phyloP scores from a whole-genome alignment of 441 rosid species.

The Francoa sonchifolia region DNA sequence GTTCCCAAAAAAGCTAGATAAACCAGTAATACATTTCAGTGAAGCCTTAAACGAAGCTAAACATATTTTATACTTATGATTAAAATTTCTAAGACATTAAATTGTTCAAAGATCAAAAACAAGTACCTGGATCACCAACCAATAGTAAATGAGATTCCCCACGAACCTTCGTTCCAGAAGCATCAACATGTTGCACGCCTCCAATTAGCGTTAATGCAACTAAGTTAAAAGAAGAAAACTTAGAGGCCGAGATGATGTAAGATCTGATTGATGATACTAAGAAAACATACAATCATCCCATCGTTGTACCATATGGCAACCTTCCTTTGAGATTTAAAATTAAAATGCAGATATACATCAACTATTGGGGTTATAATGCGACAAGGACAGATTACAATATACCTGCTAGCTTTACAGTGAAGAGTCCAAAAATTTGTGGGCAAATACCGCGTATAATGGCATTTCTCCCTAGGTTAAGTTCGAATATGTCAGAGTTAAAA shows the following conservation, averaged over 20 bases:
- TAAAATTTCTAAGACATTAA: not conserved
- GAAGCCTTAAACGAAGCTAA: not conserved
- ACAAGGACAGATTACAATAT: conserved; percentile 3
- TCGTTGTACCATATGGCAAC: too few species aligned
- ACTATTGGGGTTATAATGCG: not conserved
- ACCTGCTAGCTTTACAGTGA: conserved; percentile 99
- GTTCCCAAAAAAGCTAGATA: too few species aligned
- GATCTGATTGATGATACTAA: too few species aligned
- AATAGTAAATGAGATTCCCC: conserved; percentile 98
- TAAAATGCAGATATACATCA: too few species aligned
- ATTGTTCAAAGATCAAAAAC: not conserved
- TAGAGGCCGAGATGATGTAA: too few species aligned
- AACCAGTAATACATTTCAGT: too few species aligned
- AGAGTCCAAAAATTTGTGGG: conserved; percentile 95
- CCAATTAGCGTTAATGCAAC: conserved; percentile 90
- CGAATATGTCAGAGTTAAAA: not conserved
- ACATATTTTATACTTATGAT: not conserved
- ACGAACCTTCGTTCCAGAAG: conserved; percentile 87
- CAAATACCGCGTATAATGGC: conserved; percentile 76
- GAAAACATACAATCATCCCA: too few species aligned
- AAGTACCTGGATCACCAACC: conserved; percentile 91
- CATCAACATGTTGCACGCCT: conserved; percentile 93
- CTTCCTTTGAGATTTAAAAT: too few species aligned
- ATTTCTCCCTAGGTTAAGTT: conserved; percentile 52
- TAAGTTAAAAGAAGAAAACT: conserved; percentile 17